Conservation (phyloP, 805 yeast species). For the Ogataea angusta region DNA sequence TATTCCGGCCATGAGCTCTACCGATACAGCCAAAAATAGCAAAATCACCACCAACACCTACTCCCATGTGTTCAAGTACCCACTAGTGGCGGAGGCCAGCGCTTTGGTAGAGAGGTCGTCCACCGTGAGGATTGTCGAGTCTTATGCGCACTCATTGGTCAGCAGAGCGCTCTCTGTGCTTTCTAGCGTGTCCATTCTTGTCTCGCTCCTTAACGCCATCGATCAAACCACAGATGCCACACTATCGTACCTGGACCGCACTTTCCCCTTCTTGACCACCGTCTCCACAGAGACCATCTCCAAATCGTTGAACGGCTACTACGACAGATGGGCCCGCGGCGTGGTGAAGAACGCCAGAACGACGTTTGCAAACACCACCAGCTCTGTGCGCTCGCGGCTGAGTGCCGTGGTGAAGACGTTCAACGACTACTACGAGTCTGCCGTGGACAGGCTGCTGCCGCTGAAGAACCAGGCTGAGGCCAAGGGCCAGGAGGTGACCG, state of each 20-base stretch:
- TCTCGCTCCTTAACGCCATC: constrained; percentile 17
- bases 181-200: constrained; percentile 19
- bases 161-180: constrained; percentile 14
- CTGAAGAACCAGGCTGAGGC: constrained; percentile 13
- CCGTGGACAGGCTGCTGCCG: constrained; percentile 30
- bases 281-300: constrained; percentile 18
- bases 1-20: constrained; percentile 8
- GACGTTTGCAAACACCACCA: constrained; percentile 10
- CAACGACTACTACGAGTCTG: constrained; percentile 31
- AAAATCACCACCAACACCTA: constrained; percentile 17
- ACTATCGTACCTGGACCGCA: constrained; percentile 29
- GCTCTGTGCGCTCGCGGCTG: constrained; percentile 12
- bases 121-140: constrained; percentile 16
- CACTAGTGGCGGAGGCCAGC: constrained; percentile 28
- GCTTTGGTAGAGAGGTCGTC: constrained; percentile 17
- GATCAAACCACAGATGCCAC: constrained; percentile 25
- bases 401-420: constrained; percentile 29
- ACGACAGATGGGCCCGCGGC: constrained; percentile 11
- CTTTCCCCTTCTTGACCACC: constrained; percentile 29
- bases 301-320: constrained; percentile 7
- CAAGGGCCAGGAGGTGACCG: constrained; percentile 8
- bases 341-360: constrained; percentile 14
- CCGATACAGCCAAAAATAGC: constrained; percentile 7
- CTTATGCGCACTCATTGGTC: constrained; percentile 15
- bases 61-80: constrained; percentile 32